These are phyloP conservation scores for Candida argentea DNA, from an alignment of 805 yeast genomes.

Conservation along the genomic window DNA sequence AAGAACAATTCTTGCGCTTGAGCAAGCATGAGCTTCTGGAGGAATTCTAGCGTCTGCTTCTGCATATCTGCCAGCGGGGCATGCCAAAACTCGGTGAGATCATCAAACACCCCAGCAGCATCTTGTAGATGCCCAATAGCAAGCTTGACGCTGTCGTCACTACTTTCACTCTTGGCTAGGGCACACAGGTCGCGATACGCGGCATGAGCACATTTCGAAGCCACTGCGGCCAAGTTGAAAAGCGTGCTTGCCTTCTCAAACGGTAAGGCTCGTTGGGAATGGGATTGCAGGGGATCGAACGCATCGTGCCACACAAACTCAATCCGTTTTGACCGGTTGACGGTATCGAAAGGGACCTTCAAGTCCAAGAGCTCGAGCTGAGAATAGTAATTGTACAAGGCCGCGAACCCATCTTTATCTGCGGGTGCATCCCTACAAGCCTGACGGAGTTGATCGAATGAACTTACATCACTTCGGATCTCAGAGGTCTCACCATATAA, in stretches of 20 bases:
- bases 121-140: conserved; percentile 55
- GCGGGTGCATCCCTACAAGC: conserved; percentile 43
- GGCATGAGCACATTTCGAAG: conserved; percentile 39
- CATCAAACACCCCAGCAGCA: conserved; percentile 69
- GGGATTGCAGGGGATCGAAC: conserved; percentile 34
- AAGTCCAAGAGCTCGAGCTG: conserved; percentile 73
- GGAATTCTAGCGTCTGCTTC: conserved; percentile 56
- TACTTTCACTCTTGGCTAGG: conserved; percentile 2
- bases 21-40: conserved; percentile 60
- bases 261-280: conserved; percentile 70
- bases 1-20: conserved; percentile 86
- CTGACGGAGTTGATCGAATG: conserved; percentile 49
- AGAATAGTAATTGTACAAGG: conserved; percentile 63
- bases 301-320: conserved; percentile 80
- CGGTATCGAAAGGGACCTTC: conserved; percentile 58
- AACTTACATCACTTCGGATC: conserved; percentile 43
- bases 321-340: conserved; percentile 32
- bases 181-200: conserved; percentile 22
- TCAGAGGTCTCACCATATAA: conserved; percentile 55
- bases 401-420: conserved; percentile 37
- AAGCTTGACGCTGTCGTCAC: conserved; percentile 34
- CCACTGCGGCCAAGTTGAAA: conserved; percentile 64
- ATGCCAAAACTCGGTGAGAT: conserved; percentile 70
- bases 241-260: conserved; percentile 83
- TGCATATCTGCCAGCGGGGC: conserved; percentile 77